phyloP scores from a whole-genome alignment of 2,329 filamentous ascomycete species.

The Aspergillus eucalypticola region DNA sequence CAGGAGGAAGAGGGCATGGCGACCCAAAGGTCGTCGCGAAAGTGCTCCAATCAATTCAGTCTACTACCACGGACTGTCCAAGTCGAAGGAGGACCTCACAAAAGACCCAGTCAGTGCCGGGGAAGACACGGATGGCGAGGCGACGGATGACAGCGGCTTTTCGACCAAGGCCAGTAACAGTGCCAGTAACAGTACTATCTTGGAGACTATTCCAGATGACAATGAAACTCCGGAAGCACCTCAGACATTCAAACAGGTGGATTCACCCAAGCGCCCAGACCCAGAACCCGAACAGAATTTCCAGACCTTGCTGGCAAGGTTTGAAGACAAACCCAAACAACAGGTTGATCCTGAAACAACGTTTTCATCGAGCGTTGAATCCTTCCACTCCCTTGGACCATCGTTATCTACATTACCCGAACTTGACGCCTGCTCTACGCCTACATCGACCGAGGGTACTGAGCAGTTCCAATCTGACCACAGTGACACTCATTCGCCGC shows the following conservation, averaged over 20 bases:
- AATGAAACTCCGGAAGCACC: slow-evolving; percentile 16
- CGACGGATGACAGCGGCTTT: slow-evolving; percentile 34
- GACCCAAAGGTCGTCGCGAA: slow-evolving; percentile 56
- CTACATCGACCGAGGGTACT: slow-evolving; percentile 11
- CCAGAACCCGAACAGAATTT: slow-evolving; percentile 36
- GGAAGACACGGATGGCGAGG: slow-evolving; percentile 35
- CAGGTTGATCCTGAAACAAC: slow-evolving; percentile 30
- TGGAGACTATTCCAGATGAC: slow-evolving; percentile 27
- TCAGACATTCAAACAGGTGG: slow-evolving; percentile 14
- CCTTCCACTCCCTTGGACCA: slow-evolving; percentile 44
- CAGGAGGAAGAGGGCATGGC: slow-evolving; percentile 68
- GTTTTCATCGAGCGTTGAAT: slow-evolving; percentile 42
- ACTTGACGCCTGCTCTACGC: slow-evolving; percentile 25
- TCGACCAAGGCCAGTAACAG: slow-evolving; percentile 28
- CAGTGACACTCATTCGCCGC: background rate
- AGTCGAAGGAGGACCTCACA: slow-evolving; percentile 18
- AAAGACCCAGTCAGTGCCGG: slow-evolving; percentile 30
- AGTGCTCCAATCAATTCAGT: slow-evolving; percentile 25
- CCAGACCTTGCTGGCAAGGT: slow-evolving; percentile 40
- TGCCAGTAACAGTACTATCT: slow-evolving; percentile 24
- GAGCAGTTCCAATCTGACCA: background rate
- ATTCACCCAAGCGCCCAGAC: slow-evolving; percentile 24
- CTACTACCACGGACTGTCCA: slow-evolving; percentile 17
- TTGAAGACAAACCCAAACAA: slow-evolving; percentile 34
- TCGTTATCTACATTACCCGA: slow-evolving; percentile 24